Conservation (phyloP, 176 grass and related monocot genomes). For the Otatea glauca region DNA sequence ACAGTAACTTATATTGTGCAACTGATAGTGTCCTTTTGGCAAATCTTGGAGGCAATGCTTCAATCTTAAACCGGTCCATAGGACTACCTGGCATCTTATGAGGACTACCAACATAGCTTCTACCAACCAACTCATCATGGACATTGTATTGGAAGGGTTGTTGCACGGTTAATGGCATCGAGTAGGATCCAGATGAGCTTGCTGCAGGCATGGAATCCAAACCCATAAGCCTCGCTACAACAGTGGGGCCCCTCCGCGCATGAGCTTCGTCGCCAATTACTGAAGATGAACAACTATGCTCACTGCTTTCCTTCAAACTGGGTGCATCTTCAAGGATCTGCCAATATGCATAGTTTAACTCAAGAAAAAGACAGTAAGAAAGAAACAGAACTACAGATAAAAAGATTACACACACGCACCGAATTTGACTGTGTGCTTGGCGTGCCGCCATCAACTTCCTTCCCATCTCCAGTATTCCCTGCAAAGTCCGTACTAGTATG, state of each 20-base stretch:
- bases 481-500: neutral
- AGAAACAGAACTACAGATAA: neutral
- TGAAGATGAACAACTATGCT: conserved; percentile 74
- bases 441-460: conserved; percentile 41
- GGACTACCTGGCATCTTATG: conserved; percentile 81
- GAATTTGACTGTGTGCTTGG: conserved; percentile 46
- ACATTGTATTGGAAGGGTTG: conserved; percentile 26
- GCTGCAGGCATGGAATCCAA: conserved; percentile 76
- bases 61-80: conserved; percentile 81
- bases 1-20: conserved; percentile 62
- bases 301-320: conserved; percentile 68
- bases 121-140: conserved; percentile 43
- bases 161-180: conserved; percentile 34
- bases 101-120: conserved; percentile 48
- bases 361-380: neutral
- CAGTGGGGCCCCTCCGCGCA: conserved; percentile 54
- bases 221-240: conserved; percentile 94
- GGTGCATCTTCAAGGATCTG: conserved; percentile 72
- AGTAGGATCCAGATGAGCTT: conserved; percentile 51
- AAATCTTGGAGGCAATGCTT: conserved; percentile 66
- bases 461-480: conserved; percentile 53
- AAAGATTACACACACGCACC: conserved; percentile 40
- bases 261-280: conserved; percentile 65
- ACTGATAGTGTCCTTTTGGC: conserved; percentile 59
- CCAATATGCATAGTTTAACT: conserved; percentile 14